Evolutionary conservation across 2,329 filamentous ascomycete genomes (phyloP), one percentile per base, ranked within the genome.

Genomic region (Stachybotrys chartarum): DNA sequence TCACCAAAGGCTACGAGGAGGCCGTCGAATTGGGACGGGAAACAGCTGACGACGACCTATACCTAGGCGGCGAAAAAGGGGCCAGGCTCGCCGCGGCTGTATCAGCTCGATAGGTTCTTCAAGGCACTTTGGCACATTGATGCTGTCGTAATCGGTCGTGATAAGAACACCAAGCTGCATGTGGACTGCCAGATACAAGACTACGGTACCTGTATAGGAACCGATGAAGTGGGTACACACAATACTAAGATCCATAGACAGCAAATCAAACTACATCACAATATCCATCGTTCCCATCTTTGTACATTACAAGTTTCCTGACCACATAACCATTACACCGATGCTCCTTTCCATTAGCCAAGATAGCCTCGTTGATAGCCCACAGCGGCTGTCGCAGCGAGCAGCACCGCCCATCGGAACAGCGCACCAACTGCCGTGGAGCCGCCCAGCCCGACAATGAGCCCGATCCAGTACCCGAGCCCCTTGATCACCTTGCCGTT

Each of bases 1-100:
- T 97, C 24, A 87, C 85, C 63, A 84, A 79, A 64, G 91, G 88
- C 0, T 99, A 97, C 68, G 84, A 88, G 54, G 88, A 88, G 59
- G 89, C 89, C 32, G 77, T 96, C 2, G 89, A 95, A 64, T 76
- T 93, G 66, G 85, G 84, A 16, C 78, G 85, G 52, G 77, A 83
- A 57, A 80, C 83, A 16, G 76, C 79, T 1, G 76, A 80, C 18
- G 84, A 83, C 30, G 82, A 81, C 60, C 68, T 84, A 47, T 86
- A 84, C 64, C 65, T 87, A 1, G 83, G 82, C 12, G 82, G 82
- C 0, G 81, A 83, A 58, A 75, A 71, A 62, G 81, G 84, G 17
- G 72, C 75, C 56, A 72, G 76, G 56, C 65, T 84, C 45, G 79
- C 75, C 11, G 75, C 75, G n/a, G 69, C 66, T 53, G 57, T 73